Conservation (phyloP, 1,284 basidiomycete species). For the Sporisorium exsertum region DNA sequence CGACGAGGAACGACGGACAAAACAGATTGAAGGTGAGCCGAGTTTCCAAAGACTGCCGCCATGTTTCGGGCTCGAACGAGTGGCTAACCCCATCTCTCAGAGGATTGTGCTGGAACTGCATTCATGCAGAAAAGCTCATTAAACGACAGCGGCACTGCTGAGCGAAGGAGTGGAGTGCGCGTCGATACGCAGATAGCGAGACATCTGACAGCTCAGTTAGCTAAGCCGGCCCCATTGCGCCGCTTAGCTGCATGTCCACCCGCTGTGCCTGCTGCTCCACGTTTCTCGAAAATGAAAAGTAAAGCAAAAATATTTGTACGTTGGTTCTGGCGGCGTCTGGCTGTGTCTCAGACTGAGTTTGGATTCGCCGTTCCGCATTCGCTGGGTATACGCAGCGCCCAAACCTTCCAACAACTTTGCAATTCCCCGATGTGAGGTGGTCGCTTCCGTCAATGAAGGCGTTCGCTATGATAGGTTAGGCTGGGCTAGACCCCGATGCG, state of each 20-base stretch:
- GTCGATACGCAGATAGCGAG: slow-evolving; percentile 21
- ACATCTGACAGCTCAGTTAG: slow-evolving; percentile 12
- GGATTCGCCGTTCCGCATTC: slow-evolving; percentile 12
- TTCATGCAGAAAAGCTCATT: not conserved
- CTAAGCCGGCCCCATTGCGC: not conserved
- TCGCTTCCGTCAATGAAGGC: not conserved
- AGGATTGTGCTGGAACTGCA: not conserved
- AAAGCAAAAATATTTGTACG: too few species aligned
- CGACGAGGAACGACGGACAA: not conserved
- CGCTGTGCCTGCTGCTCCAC: too few species aligned
- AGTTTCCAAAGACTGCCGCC: slow-evolving; percentile 32
- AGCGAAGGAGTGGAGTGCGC: not conserved
- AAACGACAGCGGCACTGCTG: not conserved
- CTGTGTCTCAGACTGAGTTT: slow-evolving; percentile 10
- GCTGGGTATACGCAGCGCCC: too few species aligned
- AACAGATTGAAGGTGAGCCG: not conserved
- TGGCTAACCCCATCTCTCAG: not conserved
- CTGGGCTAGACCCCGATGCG: too few species aligned
- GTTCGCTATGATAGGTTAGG: too few species aligned
- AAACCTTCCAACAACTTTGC: not conserved
- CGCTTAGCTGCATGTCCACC: too few species aligned
- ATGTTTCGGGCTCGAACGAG: slow-evolving; percentile 19
- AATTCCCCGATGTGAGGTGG: not conserved
- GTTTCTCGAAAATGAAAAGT: too few species aligned
- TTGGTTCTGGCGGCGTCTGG: slow-evolving; percentile 6